Evolutionary conservation across 768 basidiomycete species (phyloP).

Genomic region (Tubosaeta sp.): DNA sequence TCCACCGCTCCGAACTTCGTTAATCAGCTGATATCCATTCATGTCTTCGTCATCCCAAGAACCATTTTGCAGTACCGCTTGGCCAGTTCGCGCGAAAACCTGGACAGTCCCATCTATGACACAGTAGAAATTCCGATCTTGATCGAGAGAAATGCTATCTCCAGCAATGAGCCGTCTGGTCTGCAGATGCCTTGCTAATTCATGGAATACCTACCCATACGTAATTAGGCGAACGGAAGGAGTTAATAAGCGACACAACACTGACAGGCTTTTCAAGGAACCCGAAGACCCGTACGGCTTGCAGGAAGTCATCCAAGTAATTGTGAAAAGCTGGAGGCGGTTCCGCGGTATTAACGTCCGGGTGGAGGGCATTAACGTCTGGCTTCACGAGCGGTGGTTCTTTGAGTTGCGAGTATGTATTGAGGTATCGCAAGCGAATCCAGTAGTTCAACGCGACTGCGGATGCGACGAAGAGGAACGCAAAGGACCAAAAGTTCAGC

Average conservation of each 20-base stretch:
- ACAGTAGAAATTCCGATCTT: conserved; percentile 95
- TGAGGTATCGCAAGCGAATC: conserved; percentile 78
- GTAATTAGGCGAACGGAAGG: neutral
- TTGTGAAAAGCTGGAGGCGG: conserved; percentile 83
- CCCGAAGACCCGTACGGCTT: conserved; percentile 95
- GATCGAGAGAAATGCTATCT: conserved; percentile 85
- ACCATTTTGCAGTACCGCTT: conserved; percentile 45
- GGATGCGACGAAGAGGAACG: conserved; percentile 66
- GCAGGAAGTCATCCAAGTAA: conserved; percentile 94
- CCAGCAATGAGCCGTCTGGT: conserved; percentile 94
- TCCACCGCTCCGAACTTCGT: conserved; percentile 94
- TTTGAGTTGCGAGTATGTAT: conserved; percentile 69
- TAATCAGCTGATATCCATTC: conserved; percentile 94
- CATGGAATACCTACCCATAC: conserved; percentile 81
- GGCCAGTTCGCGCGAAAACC: conserved; percentile 75
- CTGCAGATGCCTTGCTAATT: conserved; percentile 92
- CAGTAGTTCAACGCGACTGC: conserved; percentile 73
- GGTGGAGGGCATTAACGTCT: conserved; percentile 84
- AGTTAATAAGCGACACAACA: neutral
- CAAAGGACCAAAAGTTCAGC: conserved; percentile 91
- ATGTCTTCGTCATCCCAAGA: conserved; percentile 81
- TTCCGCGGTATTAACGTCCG: conserved; percentile 79
- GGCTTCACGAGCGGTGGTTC: conserved; percentile 80
- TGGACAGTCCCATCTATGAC: conserved; percentile 98
- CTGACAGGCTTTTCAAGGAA: conserved; percentile 93